Base-by-base conservation (phyloP, 2,329 filamentous ascomycete species). In the Fusarium devonianum region DNA sequence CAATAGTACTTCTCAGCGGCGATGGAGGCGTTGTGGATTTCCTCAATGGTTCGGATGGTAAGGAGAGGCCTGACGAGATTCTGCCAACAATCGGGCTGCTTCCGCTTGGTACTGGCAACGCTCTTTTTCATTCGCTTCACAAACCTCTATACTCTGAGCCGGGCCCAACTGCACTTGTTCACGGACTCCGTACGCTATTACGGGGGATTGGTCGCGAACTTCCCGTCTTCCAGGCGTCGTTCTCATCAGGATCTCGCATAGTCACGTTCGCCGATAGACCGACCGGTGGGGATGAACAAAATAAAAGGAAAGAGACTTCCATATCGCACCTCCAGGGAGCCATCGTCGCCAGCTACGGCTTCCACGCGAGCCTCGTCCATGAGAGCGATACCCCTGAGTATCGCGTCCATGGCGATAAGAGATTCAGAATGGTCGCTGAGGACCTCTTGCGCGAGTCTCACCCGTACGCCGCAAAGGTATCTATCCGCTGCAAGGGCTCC, bases 341-440 rank as follows among this genome's bases (percentile, higher is more conserved):
- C 17, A 90, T 97, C 16, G 92, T 97, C 2, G 87, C 87, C 33
- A 94, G 89, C 69, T 96, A 95, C 81, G 93, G 89, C 14, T 85
- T 97, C 65, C 93, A 97, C 67, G 90, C 92, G 21, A 86, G 87
- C 30, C 80, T 97, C 4, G 91, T 97, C 16, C 92, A 90, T 62
- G 92, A 97, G 74, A 94, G 89, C 70, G 93, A 97, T 70, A 95
- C 92, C 0, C 77, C 83, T 0, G 87, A 85, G 58, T 93, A 93
- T 71, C 87, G 93, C 54, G 82, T 84, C 59, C 86, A 88, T 65
- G 93, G 93, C 10, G 78, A 79, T 22, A 83, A 88, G 67, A 82
- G 93, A 14, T 97, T 97, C 73, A 81, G 86, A 47, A 90, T 96
- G 83, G 92, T 91, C 0, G 92, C 91, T 0, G 80, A 85, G 41